Evolutionary conservation across 352 stramenopile genomes (phyloP), one percentile per base, ranked within the genome.

Genomic region (Phytophthora podocarpi): DNA sequence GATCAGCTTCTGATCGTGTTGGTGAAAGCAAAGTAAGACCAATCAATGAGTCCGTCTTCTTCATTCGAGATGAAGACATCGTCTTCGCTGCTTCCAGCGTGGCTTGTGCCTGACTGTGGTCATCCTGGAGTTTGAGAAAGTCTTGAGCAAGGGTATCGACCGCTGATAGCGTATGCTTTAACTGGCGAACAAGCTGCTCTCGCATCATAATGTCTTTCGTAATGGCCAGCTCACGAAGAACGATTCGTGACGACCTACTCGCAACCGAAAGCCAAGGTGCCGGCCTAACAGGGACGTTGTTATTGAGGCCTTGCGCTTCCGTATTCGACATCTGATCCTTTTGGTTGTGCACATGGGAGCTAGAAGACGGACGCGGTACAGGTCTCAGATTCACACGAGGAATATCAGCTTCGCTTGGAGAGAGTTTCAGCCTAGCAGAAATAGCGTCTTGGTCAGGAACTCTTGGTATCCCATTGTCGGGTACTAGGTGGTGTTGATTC

Each of bases 131-230:
- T 12, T 67, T 54, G 2, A 67, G n/a, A 24, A 85, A 54, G 12
- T 87, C 71, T 4, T 32, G 43, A 12, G 68, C 53, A 16, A 86
- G 32, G 5, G 23, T 35, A 11, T 82, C 52, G 36, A 87, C 53
- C 2, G 59, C 13, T 1, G 47, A 39, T 3, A 67, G n/a, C 0
- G 49, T 24, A 3, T 80, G 61, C 6, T 69, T 66, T 26, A 90
- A 49, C 34, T 90, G 75, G 4, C 74, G 59, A 15, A 84, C 55
- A n/a, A 76, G 53, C 35, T 88, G 76, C 16, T 90, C 78, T 5
- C 80, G 76, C 56, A 82, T 63, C 48, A 87, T 69, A 39, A 90
- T 85, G 13, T 85, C 71, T 52, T 87, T 90, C 12, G 67, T 80
- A 28, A 83, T 70, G 23, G 60, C 51, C 7, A 90, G 45, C 26